Evolutionary conservation across 352 stramenopile genomes (phyloP).

Genomic region (Blastocystis sp.): DNA sequence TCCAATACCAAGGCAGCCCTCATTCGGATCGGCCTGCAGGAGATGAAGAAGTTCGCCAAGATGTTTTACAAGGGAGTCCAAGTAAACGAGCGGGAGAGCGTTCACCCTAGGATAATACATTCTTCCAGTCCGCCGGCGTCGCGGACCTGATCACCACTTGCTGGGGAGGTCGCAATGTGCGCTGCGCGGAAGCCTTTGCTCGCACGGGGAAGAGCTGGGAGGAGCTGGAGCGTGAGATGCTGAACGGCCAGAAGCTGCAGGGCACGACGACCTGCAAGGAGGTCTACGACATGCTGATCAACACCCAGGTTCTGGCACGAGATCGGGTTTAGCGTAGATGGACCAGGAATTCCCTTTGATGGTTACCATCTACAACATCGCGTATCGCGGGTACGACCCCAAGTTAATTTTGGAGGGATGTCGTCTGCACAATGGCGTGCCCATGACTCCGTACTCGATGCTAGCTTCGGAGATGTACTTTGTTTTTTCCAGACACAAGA

Average conservation of each 20-base stretch:
- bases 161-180: conserved; percentile 90
- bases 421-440: neutral
- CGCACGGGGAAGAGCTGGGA: conserved; percentile 71
- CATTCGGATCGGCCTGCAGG: conserved; percentile 82
- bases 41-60: conserved; percentile 87
- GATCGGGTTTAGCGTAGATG: conserved; percentile 16
- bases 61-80: conserved; percentile 85
- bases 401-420: conserved; percentile 56
- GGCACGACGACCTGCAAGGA: conserved; percentile 85
- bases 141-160: conserved; percentile 95
- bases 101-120: conserved; percentile 73
- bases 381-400: conserved; percentile 68
- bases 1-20: conserved; percentile 95
- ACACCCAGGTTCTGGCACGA: conserved; percentile 69
- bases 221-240: conserved; percentile 82
- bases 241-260: conserved; percentile 95
- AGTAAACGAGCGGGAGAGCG: conserved; percentile 15
- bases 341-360: conserved; percentile 80
- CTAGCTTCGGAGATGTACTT: neutral
- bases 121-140: conserved; percentile 90
- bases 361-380: conserved; percentile 83
- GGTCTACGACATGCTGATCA: conserved; percentile 81
- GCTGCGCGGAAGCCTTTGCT: conserved; percentile 87
- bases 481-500: neutral
- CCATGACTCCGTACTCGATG: conserved; percentile 18